These are phyloP conservation scores for Mycena latifolia DNA, from an alignment of 768 basidiomycete species.

Conservation along the genomic window DNA sequence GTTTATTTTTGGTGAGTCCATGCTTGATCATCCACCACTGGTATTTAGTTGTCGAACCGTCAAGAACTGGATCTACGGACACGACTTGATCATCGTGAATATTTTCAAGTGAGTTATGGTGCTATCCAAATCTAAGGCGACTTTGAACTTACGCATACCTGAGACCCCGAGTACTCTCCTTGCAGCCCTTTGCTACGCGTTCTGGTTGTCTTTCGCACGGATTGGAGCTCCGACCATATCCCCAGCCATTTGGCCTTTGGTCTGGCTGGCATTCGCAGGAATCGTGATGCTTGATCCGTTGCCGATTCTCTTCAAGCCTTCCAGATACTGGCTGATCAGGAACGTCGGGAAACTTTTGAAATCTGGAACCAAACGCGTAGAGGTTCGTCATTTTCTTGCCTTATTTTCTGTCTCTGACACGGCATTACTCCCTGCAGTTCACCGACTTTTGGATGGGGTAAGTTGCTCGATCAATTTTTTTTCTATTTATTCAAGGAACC, in stretches of 20 bases:
- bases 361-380: constrained; percentile 80
- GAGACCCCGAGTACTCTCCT: constrained; percentile 87
- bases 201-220: constrained; percentile 85
- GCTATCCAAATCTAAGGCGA: constrained; percentile 13
- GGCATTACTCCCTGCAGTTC: constrained; percentile 64
- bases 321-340: constrained; percentile 87
- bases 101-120: constrained; percentile 60
- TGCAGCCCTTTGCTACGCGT: constrained; percentile 80
- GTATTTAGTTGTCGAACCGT: not conserved
- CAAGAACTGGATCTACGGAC: constrained; percentile 80
- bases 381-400: constrained; percentile 59
- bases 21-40: no score
- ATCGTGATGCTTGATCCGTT: constrained; percentile 82
- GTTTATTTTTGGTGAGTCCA: constrained; percentile 81
- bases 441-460: constrained; percentile 93
- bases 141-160: not conserved
- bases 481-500: not conserved
- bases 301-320: constrained; percentile 69
- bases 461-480: constrained; percentile 27
- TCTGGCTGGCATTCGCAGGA: constrained; percentile 79
- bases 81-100: constrained; percentile 83
- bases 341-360: constrained; percentile 71
- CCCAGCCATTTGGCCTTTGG: constrained; percentile 83
- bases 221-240: constrained; percentile 65
- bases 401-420: not conserved